phyloP scores from a whole-genome alignment of 1,284 basidiomycete species.

The Puccinia horiana region DNA sequence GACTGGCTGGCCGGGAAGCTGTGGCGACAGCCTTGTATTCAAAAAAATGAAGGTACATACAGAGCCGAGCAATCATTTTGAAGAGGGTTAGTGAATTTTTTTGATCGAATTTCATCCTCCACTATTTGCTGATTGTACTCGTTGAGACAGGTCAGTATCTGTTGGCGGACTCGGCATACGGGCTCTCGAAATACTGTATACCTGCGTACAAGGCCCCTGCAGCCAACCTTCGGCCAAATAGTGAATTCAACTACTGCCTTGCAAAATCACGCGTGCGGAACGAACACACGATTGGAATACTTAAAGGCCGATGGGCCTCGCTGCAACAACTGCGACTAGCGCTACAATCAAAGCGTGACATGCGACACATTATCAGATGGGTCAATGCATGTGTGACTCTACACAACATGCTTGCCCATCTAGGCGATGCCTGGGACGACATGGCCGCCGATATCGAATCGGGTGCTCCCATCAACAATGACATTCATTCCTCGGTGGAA shows the following conservation, averaged over 20 bases:
- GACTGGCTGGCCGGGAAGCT: not conserved
- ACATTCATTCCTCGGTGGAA: no score
- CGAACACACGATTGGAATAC: no score
- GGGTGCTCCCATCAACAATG: no score
- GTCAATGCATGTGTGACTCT: not conserved
- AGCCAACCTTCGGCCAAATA: no score
- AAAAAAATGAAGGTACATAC: not conserved
- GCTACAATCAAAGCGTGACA: not conserved
- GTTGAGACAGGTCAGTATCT: not conserved
- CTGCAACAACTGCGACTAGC: not conserved
- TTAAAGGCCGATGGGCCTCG: no score
- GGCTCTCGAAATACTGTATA: not conserved
- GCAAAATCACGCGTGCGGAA: no score
- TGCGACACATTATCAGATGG: not conserved
- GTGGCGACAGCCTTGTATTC: not conserved
- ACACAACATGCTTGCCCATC: constrained; percentile 1
- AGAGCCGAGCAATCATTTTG: not conserved
- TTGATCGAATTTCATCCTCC: not conserved
- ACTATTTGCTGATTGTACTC: not conserved
- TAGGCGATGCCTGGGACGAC: not conserved
- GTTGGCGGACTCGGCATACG: not conserved
- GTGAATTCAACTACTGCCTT: no score
- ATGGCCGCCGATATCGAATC: not conserved
- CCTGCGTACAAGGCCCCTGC: no score
- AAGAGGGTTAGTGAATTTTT: not conserved